A percentile compares a stretch with the other conserved stretches of the same genome.
Conservation (phyloP, 1,284 basidiomycete species). For the Cryptococcus sp. region DNA sequence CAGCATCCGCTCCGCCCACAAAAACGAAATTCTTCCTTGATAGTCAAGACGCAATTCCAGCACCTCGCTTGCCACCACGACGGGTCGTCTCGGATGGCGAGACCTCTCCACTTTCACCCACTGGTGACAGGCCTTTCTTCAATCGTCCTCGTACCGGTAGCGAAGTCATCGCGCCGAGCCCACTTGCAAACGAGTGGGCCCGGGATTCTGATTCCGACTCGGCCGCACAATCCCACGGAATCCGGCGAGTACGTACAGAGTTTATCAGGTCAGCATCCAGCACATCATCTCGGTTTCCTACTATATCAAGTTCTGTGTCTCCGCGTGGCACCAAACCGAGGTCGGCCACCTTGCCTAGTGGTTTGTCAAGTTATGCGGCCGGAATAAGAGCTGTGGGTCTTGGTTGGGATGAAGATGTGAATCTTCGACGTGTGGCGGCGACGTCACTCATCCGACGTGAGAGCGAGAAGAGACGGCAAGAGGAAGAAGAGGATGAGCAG, state of each 20-base stretch:
- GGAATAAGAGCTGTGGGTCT: background rate
- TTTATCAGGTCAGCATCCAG: slow-evolving; percentile 11
- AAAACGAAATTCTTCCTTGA: slow-evolving; percentile 46
- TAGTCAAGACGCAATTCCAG: slow-evolving; percentile 3
- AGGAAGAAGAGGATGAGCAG: slow-evolving; percentile 6
- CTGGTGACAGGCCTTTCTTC: slow-evolving; percentile 5
- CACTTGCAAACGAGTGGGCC: slow-evolving; percentile 45
- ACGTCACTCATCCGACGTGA: slow-evolving; percentile 18
- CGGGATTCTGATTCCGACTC: slow-evolving; percentile 20
- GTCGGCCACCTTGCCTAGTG: slow-evolving; percentile 41
- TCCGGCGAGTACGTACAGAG: slow-evolving; percentile 33
- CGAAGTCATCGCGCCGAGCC: slow-evolving; percentile 47
- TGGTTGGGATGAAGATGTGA: slow-evolving; percentile 30
- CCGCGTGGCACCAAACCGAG: slow-evolving; percentile 26
- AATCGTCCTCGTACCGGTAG: slow-evolving; percentile 30
- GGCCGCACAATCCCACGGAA: slow-evolving; percentile 9
- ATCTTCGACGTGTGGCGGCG: slow-evolving; percentile 31
- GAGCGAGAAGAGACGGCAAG: slow-evolving; percentile 11
- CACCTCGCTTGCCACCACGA: background rate
- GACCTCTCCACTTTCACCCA: background rate
- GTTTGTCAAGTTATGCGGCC: background rate
- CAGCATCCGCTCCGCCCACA: slow-evolving; percentile 39
- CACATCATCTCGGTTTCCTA: slow-evolving; percentile 10
- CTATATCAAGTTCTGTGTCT: background rate
- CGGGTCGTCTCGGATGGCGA: background rate